phyloP scores from a whole-genome alignment of 352 stramenopile genomes.

The Phytophthora pisi region DNA sequence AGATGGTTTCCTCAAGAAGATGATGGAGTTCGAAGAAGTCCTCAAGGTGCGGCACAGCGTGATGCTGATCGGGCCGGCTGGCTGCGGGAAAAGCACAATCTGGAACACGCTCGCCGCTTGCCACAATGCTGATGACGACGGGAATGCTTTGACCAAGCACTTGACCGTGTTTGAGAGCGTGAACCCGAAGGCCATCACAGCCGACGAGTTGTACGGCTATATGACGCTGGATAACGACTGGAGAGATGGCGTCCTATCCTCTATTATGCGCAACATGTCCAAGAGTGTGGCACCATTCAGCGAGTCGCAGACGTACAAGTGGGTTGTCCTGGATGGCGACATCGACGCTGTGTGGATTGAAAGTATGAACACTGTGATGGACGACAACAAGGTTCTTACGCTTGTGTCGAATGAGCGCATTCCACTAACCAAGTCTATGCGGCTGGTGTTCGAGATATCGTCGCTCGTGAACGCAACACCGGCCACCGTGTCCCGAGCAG shows the following conservation, averaged over 20 bases:
- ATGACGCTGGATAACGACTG: slow-evolving; percentile 98
- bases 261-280: slow-evolving; percentile 97
- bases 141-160: slow-evolving; percentile 84
- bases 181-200: slow-evolving; percentile 95
- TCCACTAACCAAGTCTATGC: slow-evolving; percentile 94
- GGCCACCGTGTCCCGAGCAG: slow-evolving; percentile 95
- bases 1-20: slow-evolving; percentile 96
- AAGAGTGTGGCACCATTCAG: slow-evolving; percentile 91
- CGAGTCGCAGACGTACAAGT: slow-evolving; percentile 87
- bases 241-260: slow-evolving; percentile 96
- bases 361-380: slow-evolving; percentile 93
- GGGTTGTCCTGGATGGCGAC: slow-evolving; percentile 94
- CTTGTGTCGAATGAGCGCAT: slow-evolving; percentile 98
- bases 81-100: slow-evolving; percentile 95
- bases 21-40: slow-evolving; percentile 95
- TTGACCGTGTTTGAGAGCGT: slow-evolving; percentile 94
- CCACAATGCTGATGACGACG: slow-evolving; percentile 57
- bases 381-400: slow-evolving; percentile 95
- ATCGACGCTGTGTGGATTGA: slow-evolving; percentile 96
- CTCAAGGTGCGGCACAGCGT: slow-evolving; percentile 95
- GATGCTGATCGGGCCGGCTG: slow-evolving; percentile 95
- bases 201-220: slow-evolving; percentile 94
- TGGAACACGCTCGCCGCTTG: slow-evolving; percentile 93
- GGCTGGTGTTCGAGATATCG: slow-evolving; percentile 98
- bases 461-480: slow-evolving; percentile 96